Percentiles rank a stretch among this genome's conserved stretches.
These are phyloP conservation scores for Thraustochytrium sp. DNA, from an alignment of 352 stramenopile genomes.

Conservation along the genomic window DNA sequence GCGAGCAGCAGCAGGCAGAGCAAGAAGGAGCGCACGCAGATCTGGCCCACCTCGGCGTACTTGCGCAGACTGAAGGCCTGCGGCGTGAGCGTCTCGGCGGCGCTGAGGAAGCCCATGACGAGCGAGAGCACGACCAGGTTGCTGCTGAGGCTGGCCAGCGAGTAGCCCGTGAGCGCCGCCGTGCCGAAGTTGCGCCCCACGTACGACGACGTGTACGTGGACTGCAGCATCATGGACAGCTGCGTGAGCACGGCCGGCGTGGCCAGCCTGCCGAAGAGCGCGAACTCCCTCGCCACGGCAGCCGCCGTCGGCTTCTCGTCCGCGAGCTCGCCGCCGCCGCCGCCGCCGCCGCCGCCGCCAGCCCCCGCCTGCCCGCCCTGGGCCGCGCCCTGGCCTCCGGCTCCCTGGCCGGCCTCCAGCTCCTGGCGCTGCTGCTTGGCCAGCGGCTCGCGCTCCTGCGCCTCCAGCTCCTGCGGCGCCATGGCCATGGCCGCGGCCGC, in stretches of 20 bases:
- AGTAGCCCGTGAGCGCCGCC: background rate
- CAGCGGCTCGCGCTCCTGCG: no score
- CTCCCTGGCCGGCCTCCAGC: no score
- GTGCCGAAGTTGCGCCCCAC: slow-evolving; percentile 24
- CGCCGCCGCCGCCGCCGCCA: no score
- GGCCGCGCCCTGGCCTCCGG: no score
- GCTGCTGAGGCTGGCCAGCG: slow-evolving; percentile 29
- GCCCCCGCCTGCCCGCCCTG: no score
- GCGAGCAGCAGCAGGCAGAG: background rate
- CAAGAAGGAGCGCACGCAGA: background rate
- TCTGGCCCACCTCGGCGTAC: slow-evolving; percentile 13
- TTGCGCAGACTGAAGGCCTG: slow-evolving; percentile 6
- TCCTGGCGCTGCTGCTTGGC: no score
- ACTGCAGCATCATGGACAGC: slow-evolving; percentile 12
- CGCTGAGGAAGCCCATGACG: slow-evolving; percentile 32
- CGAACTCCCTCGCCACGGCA: background rate
- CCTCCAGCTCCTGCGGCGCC: no score
- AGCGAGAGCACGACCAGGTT: slow-evolving; percentile 18
- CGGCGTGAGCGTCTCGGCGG: slow-evolving; percentile 19
- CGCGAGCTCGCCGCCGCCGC: no score
- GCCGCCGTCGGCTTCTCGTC: background rate
- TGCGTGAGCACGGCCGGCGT: slow-evolving; percentile 1
- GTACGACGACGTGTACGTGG: slow-evolving; percentile 15
- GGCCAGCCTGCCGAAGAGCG: slow-evolving; percentile 3
- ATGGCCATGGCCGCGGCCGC: no score